Percentiles rank a stretch among this genome's conserved stretches.
Conservation (phyloP, 2,329 filamentous ascomycete species). For the Microcyclospora pomicola region DNA sequence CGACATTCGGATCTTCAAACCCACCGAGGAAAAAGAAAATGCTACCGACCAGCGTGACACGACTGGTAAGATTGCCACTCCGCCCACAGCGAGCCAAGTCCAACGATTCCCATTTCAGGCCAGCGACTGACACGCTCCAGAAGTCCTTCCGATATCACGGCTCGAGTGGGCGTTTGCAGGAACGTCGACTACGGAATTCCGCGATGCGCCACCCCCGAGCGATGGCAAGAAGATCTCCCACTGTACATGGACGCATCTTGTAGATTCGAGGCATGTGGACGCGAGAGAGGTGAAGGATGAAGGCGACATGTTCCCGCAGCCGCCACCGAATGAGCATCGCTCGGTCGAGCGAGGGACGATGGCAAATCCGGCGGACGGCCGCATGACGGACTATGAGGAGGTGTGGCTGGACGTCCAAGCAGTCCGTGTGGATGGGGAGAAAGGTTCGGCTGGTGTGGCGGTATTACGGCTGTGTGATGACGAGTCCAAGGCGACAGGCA, state of each 20-base stretch:
- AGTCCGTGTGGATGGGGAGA: conserved; percentile 8
- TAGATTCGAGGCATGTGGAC: conserved; percentile 38
- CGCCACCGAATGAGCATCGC: conserved; percentile 2
- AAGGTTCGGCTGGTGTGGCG: conserved; percentile 26
- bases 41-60: conserved; percentile 1
- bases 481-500: conserved; percentile 28
- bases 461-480: conserved; percentile 15
- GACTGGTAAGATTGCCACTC: conserved; percentile 1
- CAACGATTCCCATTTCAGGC: too few species aligned
- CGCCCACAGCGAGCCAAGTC: too few species aligned
- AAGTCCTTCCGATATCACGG: conserved; percentile 17
- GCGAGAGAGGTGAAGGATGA: conserved; percentile 36
- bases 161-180: conserved; percentile 57
- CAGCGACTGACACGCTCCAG: conserved; percentile 8
- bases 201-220: not conserved
- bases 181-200: conserved; percentile 29
- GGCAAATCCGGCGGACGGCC: conserved; percentile 42
- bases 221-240: conserved; percentile 7
- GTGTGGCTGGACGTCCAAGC: conserved; percentile 28
- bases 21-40: conserved; percentile 1
- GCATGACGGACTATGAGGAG: conserved; percentile 39
- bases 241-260: conserved; percentile 44
- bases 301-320: conserved; percentile 40
- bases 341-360: conserved; percentile 46
- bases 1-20: conserved; percentile 43